These are phyloP conservation scores for Parasitella parasitica DNA, from an alignment of 371 early-diverging fungal genomes.

Conservation along the genomic window DNA sequence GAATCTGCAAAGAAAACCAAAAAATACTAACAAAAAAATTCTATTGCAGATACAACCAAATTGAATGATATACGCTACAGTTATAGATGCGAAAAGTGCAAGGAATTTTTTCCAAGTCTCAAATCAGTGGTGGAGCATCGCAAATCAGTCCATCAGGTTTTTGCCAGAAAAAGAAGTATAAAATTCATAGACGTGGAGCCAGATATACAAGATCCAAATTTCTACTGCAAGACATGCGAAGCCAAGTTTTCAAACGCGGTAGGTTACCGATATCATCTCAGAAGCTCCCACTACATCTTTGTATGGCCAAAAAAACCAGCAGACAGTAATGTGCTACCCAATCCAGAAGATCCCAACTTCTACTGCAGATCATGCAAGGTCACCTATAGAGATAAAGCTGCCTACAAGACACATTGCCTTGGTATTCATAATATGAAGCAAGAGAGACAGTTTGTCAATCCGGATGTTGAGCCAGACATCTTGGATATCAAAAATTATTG, in stretches of 20 bases:
- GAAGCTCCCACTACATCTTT: background rate
- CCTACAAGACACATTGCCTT: background rate
- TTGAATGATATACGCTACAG: no score
- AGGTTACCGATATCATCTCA: background rate
- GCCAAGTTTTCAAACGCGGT: background rate
- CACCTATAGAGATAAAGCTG: background rate
- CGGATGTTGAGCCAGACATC: background rate
- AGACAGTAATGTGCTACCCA: background rate
- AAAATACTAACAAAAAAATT: no score
- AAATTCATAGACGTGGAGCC: no score
- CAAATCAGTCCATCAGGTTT: no score
- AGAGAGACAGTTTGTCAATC: background rate
- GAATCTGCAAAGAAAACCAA: no score
- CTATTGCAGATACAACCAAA: no score
- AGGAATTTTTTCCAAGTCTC: no score
- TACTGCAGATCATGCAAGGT: background rate
- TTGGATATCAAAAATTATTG: background rate
- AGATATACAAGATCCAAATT: background rate
- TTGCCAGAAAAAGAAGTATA: no score
- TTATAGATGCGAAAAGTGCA: no score
- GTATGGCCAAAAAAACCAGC: background rate
- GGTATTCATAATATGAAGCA: background rate
- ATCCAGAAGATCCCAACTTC: background rate
- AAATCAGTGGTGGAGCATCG: no score
- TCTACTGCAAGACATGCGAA: background rate